Percentiles rank a stretch among this genome's conserved stretches.
Evolutionary conservation across 306 rosid species (phyloP).

Genomic region (Fagus crenata): DNA sequence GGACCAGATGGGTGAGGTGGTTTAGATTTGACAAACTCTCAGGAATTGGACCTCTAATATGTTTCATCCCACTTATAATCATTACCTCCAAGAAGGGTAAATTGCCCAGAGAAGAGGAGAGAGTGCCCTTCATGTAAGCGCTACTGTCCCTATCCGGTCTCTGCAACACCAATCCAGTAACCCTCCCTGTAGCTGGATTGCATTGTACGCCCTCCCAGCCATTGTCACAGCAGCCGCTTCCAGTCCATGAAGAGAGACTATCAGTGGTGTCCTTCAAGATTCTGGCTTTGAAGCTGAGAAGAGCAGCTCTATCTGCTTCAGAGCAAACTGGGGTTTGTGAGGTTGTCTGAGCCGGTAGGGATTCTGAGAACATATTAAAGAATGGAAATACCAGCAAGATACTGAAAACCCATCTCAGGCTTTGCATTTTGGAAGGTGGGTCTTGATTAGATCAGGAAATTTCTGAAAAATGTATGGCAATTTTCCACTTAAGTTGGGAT

Average conservation of each 20-base stretch:
- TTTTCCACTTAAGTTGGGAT: constrained; percentile 40
- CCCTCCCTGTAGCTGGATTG: constrained; percentile 69
- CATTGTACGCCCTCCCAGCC: constrained; percentile 96
- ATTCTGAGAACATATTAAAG: constrained; percentile 30
- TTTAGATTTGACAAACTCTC: constrained; percentile 62
- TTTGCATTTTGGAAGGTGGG: constrained; percentile 65
- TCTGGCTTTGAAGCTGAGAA: constrained; percentile 71
- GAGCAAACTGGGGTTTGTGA: constrained; percentile 54
- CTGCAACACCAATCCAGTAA: constrained; percentile 72
- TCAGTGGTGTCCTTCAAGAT: constrained; percentile 76
- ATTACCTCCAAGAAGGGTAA: constrained; percentile 79
- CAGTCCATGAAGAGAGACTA: constrained; percentile 66
- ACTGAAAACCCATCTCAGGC: constrained; percentile 49
- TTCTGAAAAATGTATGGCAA: constrained; percentile 12
- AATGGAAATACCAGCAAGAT: constrained; percentile 38
- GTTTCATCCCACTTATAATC: constrained; percentile 76
- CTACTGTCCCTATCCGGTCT: constrained; percentile 51
- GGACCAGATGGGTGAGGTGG: constrained; percentile 64
- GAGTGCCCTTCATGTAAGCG: constrained; percentile 75
- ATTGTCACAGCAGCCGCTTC: constrained; percentile 81
- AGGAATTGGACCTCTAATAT: constrained; percentile 77
- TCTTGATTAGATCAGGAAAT: constrained; percentile 34
- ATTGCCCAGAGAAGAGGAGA: constrained; percentile 72
- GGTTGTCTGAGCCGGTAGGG: constrained; percentile 24
- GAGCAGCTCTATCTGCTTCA: constrained; percentile 76